Percentiles rank a stretch among this genome's conserved stretches.
Conservation (phyloP, 805 yeast species). For the Ogataea nitratoaversa region DNA sequence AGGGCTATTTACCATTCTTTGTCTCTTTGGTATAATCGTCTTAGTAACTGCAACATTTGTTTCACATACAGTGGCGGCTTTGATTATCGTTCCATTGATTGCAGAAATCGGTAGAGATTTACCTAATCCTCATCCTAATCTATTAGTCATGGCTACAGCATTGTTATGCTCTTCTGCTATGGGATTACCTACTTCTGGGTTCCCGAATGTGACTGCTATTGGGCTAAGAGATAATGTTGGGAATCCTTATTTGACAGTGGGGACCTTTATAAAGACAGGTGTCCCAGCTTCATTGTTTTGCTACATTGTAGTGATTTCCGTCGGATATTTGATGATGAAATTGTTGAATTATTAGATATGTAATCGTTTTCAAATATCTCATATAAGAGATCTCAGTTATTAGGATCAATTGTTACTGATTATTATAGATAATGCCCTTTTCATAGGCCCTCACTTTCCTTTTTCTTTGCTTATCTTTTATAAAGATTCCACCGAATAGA, state of each 20-base stretch:
- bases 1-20: slow-evolving; percentile 66
- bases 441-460: too few species aligned
- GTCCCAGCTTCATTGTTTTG: slow-evolving; percentile 81
- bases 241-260: slow-evolving; percentile 80
- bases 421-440: too few species aligned
- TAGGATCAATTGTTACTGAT: too few species aligned
- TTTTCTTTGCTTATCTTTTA: too few species aligned
- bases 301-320: slow-evolving; percentile 64
- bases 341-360: slow-evolving; percentile 45
- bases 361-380: not conserved
- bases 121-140: slow-evolving; percentile 77
- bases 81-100: slow-evolving; percentile 86
- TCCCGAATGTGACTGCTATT: slow-evolving; percentile 96
- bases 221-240: slow-evolving; percentile 93
- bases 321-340: slow-evolving; percentile 76
- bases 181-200: slow-evolving; percentile 92
- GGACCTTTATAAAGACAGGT: slow-evolving; percentile 84
- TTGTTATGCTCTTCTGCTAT: slow-evolving; percentile 87
- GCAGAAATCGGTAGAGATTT: slow-evolving; percentile 79
- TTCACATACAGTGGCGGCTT: slow-evolving; percentile 95
- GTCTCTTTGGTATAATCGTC: slow-evolving; percentile 78
- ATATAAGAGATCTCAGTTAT: not conserved
- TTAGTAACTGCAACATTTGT: slow-evolving; percentile 89
- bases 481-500: too few species aligned
- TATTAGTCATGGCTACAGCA: slow-evolving; percentile 64